Evolutionary conservation across 2,329 filamentous ascomycete species (phyloP), one percentile per base, ranked within the genome.

Genomic region (Aureobasidium leucospermi): DNA sequence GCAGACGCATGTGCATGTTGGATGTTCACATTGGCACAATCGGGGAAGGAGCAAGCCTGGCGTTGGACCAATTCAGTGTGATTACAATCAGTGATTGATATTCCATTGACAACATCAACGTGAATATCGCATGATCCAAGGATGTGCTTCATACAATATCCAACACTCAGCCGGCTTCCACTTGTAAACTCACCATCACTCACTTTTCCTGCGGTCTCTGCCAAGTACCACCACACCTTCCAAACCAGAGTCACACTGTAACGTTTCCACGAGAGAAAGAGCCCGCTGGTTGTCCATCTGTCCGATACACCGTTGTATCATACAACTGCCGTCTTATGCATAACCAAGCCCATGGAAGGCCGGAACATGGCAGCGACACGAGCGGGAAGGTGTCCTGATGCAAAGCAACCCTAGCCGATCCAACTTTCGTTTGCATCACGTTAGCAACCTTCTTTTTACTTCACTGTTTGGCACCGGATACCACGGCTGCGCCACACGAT

Each of bases 391-490:
- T n/a, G 39, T 43, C 29, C 38, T 23, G 36, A 41, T 42, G 36
- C 36, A 32, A 53, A 42, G 38, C 51, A 34, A 15, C 6, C 6
- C 38, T 15, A 16, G 9, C 15, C 39, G 23, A 43, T 8, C 28
- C 51, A 36, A 16, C 39, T 36, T 11, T 19, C n/a, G 34, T 52
- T 13, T 38, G 51, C 51, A 43, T 55, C 36, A 41, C 15, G 51
- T 55, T 55, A 42, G 51, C 38, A 55, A 55, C 51, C 51, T 55
- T 55, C 23, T 32, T 52, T n/a, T 19, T 11, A 6, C 39, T 32
- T 15, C 36, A 15, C 19, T 32, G 5, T 45, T 41, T 56, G 41
- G 9, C 41, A 56, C 16, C 31, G 16, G 29, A 45, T 58, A 16
- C 41, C n/a, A 48, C 45, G 13, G 43, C 55, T 39, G 43, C 32